Percentiles rank a stretch among this genome's conserved stretches.
These are phyloP conservation scores for Quercus cerris DNA, from an alignment of 306 rosid species.

Conservation along the genomic window DNA sequence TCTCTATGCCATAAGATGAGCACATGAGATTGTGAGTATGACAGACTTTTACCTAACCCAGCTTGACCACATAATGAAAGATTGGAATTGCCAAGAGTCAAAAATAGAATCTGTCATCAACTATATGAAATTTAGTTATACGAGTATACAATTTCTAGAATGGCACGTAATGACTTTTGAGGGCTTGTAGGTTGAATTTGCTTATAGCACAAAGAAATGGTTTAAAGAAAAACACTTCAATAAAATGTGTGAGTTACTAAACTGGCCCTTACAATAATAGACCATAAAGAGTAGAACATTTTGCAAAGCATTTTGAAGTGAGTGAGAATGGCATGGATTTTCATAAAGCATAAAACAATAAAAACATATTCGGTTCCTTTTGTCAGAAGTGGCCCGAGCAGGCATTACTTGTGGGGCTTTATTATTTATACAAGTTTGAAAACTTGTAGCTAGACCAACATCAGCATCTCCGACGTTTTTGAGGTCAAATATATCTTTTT, in stretches of 20 bases:
- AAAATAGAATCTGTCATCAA: not conserved
- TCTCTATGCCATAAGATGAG: not conserved
- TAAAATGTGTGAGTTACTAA: not conserved
- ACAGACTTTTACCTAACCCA: not conserved
- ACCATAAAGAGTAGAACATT: not conserved
- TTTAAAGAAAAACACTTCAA: not conserved
- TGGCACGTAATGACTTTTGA: not conserved
- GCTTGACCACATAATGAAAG: not conserved
- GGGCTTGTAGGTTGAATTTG: not conserved
- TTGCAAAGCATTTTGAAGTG: not conserved
- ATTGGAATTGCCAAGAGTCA: not conserved
- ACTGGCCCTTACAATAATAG: not conserved
- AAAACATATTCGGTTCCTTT: too few species aligned
- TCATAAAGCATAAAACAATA: not conserved
- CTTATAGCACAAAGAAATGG: not conserved
- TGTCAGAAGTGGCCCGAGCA: too few species aligned
- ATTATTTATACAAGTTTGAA: not conserved
- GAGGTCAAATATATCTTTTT: not conserved
- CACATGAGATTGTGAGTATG: not conserved
- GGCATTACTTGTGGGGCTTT: not conserved
- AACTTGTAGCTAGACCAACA: not conserved
- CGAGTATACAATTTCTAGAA: not conserved
- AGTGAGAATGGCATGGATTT: not conserved
- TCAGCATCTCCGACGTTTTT: not conserved
- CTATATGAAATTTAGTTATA: not conserved